Percentiles rank a stretch among this genome's conserved stretches.
Evolutionary conservation across 2,329 filamentous ascomycete species (phyloP).

Genomic region (Endothia cerciana): DNA sequence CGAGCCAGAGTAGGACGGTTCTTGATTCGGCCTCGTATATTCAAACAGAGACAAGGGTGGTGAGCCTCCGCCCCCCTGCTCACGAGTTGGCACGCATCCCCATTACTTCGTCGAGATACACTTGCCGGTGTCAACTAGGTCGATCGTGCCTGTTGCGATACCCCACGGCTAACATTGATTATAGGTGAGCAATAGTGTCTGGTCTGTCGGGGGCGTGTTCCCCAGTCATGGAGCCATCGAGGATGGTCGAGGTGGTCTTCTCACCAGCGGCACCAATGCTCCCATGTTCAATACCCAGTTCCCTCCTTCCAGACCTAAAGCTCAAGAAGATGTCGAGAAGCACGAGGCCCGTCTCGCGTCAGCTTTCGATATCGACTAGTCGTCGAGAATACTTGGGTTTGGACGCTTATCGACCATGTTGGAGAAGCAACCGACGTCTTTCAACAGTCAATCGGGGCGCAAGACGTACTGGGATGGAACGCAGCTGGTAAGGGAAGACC

Average conservation of each 20-base stretch:
- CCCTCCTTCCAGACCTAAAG: slow-evolving; percentile 42
- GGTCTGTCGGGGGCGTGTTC: slow-evolving; percentile 75
- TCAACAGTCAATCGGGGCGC: slow-evolving; percentile 25
- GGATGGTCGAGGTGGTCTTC: slow-evolving; percentile 64
- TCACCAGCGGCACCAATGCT: slow-evolving; percentile 75
- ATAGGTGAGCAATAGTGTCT: slow-evolving; percentile 71
- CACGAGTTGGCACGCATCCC: neutral
- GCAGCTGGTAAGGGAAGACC: slow-evolving; percentile 42
- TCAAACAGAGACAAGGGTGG: slow-evolving; percentile 21
- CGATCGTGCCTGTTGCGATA: neutral
- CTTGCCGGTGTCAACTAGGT: no score
- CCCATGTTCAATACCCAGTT: slow-evolving; percentile 64
- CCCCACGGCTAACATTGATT: neutral
- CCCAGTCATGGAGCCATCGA: slow-evolving; percentile 58
- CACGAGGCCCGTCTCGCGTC: slow-evolving; percentile 77
- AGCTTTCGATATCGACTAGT: slow-evolving; percentile 78
- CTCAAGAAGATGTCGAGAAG: slow-evolving; percentile 65
- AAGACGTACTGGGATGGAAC: slow-evolving; percentile 49
- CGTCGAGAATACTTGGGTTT: slow-evolving; percentile 67
- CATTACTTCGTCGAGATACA: no score
- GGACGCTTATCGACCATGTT: slow-evolving; percentile 35
- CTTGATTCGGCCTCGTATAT: slow-evolving; percentile 17
- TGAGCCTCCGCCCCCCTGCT: slow-evolving; percentile 6
- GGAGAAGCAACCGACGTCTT: slow-evolving; percentile 22
- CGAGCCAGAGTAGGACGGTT: slow-evolving; percentile 24